Evolutionary conservation across 306 rosid genomes (phyloP).

Genomic region (Prunus mongolica): DNA sequence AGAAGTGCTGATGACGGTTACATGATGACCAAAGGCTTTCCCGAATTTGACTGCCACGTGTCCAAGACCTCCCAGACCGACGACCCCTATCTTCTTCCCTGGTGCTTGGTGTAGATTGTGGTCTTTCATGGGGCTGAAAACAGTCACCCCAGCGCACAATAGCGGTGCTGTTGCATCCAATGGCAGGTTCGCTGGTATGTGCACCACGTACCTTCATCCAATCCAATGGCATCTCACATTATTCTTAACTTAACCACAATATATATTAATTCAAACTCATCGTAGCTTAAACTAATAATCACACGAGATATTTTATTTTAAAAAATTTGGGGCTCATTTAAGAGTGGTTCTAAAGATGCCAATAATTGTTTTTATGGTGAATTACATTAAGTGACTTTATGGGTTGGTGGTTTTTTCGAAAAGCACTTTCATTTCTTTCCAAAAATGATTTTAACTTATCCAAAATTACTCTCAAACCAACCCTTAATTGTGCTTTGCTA

Average conservation of each 20-base stretch:
- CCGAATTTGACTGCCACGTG: conserved; percentile 73
- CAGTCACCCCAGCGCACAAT: conserved; percentile 75
- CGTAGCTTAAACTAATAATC: no score
- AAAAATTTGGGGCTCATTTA: no score
- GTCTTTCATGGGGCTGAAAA: conserved; percentile 60
- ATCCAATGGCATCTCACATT: not conserved
- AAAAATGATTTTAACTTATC: fast-evolving
- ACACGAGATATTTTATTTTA: no score
- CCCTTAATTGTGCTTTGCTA: no score
- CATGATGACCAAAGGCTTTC: conserved; percentile 75
- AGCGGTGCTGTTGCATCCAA: conserved; percentile 74
- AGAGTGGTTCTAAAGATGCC: fast-evolving
- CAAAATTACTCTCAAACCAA: no score
- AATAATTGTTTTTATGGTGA: no score
- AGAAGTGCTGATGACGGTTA: conserved; percentile 71
- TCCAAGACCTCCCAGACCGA: conserved; percentile 77
- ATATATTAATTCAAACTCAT: not conserved
- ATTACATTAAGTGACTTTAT: no score
- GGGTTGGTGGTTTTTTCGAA: no score
- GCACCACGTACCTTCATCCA: conserved; percentile 53
- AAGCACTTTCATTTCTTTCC: no score
- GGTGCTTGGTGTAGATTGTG: conserved; percentile 30
- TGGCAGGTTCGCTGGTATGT: conserved; percentile 44
- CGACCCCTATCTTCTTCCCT: conserved; percentile 54
- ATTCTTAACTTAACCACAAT: not conserved